These are phyloP conservation scores for Rutstroemia sydowiana DNA, from an alignment of 2,329 filamentous ascomycete species.

Conservation along the genomic window DNA sequence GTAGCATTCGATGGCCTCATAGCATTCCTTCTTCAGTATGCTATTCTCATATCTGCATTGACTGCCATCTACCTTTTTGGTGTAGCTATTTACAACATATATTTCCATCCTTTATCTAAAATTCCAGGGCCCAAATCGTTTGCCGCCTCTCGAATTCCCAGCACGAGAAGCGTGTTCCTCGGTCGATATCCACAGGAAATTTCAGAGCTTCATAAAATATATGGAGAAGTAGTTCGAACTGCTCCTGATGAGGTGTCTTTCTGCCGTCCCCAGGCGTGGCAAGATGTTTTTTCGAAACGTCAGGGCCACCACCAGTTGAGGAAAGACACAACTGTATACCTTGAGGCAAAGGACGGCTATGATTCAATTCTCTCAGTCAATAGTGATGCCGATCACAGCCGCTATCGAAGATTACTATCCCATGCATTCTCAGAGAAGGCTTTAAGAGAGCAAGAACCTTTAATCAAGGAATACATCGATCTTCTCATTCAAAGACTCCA, in stretches of 20 bases:
- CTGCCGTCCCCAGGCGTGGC: conserved; percentile 4
- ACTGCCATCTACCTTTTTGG: not conserved
- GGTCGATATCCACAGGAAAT: conserved; percentile 9
- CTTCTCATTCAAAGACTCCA: conserved; percentile 8
- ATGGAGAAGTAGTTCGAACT: conserved; percentile 28
- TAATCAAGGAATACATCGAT: conserved; percentile 15
- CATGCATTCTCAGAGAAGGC: conserved; percentile 29
- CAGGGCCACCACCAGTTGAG: not conserved
- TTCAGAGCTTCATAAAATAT: conserved; percentile 19
- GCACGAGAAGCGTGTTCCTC: not conserved
- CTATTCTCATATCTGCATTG: no score
- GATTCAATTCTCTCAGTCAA: not conserved
- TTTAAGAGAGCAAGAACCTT: conserved; percentile 26
- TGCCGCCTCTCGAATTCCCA: conserved; percentile 11
- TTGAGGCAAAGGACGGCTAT: not conserved
- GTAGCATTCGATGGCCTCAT: no score
- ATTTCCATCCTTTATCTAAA: conserved; percentile 27
- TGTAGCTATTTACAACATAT: conserved; percentile 11
- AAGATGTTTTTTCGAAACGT: not conserved
- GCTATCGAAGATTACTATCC: conserved; percentile 23
- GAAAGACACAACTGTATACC: not conserved
- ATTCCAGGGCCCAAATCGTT: conserved; percentile 28
- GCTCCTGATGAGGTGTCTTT: conserved; percentile 28
- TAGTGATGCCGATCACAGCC: conserved; percentile 17
- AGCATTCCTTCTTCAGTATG: no score